These are phyloP conservation scores for Alternaria novae-zelandiae DNA, from an alignment of 2,329 filamentous ascomycete species.

Conservation along the genomic window DNA sequence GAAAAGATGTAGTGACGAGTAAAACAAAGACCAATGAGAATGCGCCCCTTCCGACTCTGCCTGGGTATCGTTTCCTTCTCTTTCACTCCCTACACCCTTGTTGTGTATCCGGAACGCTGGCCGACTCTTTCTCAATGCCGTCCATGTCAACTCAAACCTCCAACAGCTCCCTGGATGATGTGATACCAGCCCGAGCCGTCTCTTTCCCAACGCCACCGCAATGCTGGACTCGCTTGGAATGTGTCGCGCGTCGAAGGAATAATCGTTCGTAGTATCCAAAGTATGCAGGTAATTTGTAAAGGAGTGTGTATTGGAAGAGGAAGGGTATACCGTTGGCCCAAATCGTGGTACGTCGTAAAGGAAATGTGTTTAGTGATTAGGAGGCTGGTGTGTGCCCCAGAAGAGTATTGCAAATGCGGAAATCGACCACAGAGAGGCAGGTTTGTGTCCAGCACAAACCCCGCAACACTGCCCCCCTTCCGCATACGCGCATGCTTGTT, in stretches of 20 bases:
- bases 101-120: constrained; percentile 9
- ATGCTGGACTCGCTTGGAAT: constrained; percentile 16
- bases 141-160: constrained; percentile 15
- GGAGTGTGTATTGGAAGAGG: constrained; percentile 21
- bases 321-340: constrained; percentile 35
- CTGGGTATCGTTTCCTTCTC: constrained; percentile 16
- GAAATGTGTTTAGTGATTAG: constrained; percentile 32
- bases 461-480: constrained; percentile 7
- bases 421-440: not conserved
- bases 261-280: constrained; percentile 5
- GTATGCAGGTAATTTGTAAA: constrained; percentile 22
- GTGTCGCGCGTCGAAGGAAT: constrained; percentile 5
- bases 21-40: constrained; percentile 7
- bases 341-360: constrained; percentile 41
- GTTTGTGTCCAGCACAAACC: constrained; percentile 44
- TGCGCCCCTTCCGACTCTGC: constrained; percentile 6
- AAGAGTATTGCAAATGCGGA: constrained; percentile 17
- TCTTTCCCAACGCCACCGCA: constrained; percentile 30
- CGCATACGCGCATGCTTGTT: constrained; percentile 7
- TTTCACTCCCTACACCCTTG: constrained; percentile 2
- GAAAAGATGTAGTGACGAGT: not conserved
- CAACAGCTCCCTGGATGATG: constrained; percentile 15
- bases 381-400: constrained; percentile 24
- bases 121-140: constrained; percentile 16
- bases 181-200: constrained; percentile 20